Evolutionary conservation across 2,329 filamentous ascomycete species (phyloP), one percentile per base, ranked within the genome.

Genomic region (Cercospora sp.): DNA sequence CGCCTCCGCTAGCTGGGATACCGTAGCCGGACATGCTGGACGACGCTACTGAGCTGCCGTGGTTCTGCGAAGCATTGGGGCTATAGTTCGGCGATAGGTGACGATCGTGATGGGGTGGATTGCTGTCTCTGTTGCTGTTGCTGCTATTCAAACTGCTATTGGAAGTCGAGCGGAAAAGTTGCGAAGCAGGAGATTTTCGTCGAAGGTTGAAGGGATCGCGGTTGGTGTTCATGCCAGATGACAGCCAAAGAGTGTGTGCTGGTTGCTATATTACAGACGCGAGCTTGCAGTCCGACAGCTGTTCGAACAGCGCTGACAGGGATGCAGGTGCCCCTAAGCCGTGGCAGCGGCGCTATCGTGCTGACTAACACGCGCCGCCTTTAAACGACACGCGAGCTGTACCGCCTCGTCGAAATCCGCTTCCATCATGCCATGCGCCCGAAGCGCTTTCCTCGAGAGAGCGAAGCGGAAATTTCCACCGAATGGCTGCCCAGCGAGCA

Each of bases 191-290:
- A 26, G 72, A 69, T 31, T 64, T 73, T 42, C 71, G 70, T 73
- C 81, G 81, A 70, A 82, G 74, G 73, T 80, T 81, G 78, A 83
- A 82, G 13, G 81, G 80, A 73, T 83, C 82, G 72, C 81, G 77
- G 72, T 78, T 81, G 63, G 48, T 51, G 78, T 82, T 80, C 81
- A 83, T 82, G 53, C 71, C 75, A 45, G 31, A 40, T 18, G 48
- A 59, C 55, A 33, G 55, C n/a, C 55, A 20, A 30, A 20, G n/a
- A 23, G 10, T 28, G 8, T 9, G 26, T 36, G 30, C 18, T 23
- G 18, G 48, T 7, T 59, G 28, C 16, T 18, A 31, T 36, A n/a
- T 18, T 18, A 12, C n/a, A 59, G 55, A 36, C 28, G 23, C 28
- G 31, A 23, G 28, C 36, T 31, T 33, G 55, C 55, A 59, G 16